Evolutionary conservation across 2,329 filamentous ascomycete genomes (phyloP).

Genomic region (Raffaelea deltoideospora): DNA sequence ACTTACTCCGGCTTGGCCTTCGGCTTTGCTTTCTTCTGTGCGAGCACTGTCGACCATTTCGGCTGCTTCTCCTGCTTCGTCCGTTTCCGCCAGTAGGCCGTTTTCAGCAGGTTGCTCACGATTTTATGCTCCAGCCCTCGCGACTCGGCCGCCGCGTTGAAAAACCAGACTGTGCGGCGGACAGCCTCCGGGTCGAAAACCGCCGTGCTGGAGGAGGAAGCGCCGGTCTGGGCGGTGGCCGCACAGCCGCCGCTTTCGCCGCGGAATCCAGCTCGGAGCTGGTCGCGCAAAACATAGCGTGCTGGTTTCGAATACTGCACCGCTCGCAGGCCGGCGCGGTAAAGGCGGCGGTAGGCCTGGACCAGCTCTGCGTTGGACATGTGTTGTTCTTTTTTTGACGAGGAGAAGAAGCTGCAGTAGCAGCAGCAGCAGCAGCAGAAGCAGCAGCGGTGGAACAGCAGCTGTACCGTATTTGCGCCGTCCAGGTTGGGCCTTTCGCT

Average conservation of each 20-base stretch:
- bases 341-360: slow-evolving; percentile 55
- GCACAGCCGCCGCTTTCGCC: too few species aligned
- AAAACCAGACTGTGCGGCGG: slow-evolving; percentile 53
- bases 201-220: background rate
- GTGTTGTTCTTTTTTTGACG: background rate
- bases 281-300: slow-evolving; percentile 44
- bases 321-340: slow-evolving; percentile 50
- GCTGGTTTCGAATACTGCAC: slow-evolving; percentile 57
- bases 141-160: slow-evolving; percentile 46
- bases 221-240: background rate
- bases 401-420: background rate
- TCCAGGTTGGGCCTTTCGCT: too few species aligned
- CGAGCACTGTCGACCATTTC: slow-evolving; percentile 11
- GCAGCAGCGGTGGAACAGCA: too few species aligned
- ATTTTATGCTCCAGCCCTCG: slow-evolving; percentile 58
- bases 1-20: slow-evolving; percentile 1
- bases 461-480: too few species aligned
- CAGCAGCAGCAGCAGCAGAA: too few species aligned
- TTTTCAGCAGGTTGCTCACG: slow-evolving; percentile 50
- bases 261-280: slow-evolving; percentile 44
- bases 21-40: slow-evolving; percentile 5
- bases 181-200: slow-evolving; percentile 36
- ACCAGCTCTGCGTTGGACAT: slow-evolving; percentile 31
- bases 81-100: slow-evolving; percentile 23
- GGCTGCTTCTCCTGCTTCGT: slow-evolving; percentile 11